Base-by-base conservation (phyloP, 1,284 basidiomycete genomes). In the Vanrija pseudolonga region DNA sequence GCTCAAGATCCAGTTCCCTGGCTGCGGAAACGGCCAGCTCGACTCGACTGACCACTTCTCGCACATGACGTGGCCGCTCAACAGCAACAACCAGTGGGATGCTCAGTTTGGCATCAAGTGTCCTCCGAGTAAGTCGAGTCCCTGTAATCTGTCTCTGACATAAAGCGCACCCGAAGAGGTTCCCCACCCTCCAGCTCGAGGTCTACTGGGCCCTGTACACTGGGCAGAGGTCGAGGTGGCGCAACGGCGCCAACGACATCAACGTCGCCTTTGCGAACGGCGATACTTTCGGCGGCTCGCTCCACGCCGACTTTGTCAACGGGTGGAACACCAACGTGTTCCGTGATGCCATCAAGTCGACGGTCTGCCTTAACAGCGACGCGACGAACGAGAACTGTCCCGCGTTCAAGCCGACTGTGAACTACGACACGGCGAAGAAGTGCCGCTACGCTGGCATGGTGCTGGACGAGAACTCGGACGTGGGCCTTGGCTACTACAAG, bases 231-330 rank as follows among this genome's bases (percentile, higher is more conserved):
- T 0, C 24, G 2, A 20, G 24, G n/a, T 55, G 54, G 50, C 41
- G 37, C 42, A 45, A 22, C 19, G 20, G 23, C 11, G 37, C 19
- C 3, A 26, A 47, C 32, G 48, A 53, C 37, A 32, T 55, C 24
- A 51, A 53, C 47, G 41, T 52, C 39, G 42, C 76, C 24, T 72
- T 3, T 55, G n/a, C 48, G 53, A 75, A 75, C 54, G 77, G 77
- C 45, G 77, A 77, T 51, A 69, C 68, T 4, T 72, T 71, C 46
- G 76, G 74, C 40, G 67, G 69, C 51, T 71, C 72, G 50, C 63
- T 72, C 52, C 76, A 77, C 64, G 76, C 64, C 45, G 76, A 76
- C 62, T 77, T 77, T 56, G 41, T 72, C 47, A 72, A 71, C 53
- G 75, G 76, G 32, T 76, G 74, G 76, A 67, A 71, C 8, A 63